Evolutionary conservation across 257 asterid species (phyloP).

Genomic region (Euphrasia confusa): DNA sequence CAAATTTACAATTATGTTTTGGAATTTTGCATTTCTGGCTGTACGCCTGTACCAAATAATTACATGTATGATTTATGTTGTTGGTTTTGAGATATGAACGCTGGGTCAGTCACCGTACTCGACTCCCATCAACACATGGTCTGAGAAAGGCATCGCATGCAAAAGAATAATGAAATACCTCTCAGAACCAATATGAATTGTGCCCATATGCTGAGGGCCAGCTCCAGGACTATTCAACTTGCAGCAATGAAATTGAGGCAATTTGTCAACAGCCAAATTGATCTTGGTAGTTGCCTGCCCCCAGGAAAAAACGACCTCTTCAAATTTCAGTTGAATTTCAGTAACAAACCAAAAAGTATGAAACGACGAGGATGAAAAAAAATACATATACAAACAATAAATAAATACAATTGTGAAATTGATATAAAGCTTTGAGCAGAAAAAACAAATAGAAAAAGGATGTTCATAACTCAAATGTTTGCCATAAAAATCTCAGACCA

Average conservation of each 20-base stretch:
- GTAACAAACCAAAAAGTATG: slow-evolving; percentile 6
- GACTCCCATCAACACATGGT: background rate
- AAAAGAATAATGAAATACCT: slow-evolving; percentile 41
- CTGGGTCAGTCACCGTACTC: background rate
- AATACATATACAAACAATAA: background rate
- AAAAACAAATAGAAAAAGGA: background rate
- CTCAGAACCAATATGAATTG: slow-evolving; percentile 90
- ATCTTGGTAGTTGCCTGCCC: slow-evolving; percentile 90
- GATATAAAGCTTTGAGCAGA: slow-evolving; percentile 8
- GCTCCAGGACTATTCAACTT: slow-evolving; percentile 48
- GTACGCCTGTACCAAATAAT: background rate
- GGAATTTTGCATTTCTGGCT: background rate
- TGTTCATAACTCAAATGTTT: background rate
- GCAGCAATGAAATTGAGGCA: slow-evolving; percentile 83
- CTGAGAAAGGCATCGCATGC: slow-evolving; percentile 18
- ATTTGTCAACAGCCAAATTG: slow-evolving; percentile 72
- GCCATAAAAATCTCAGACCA: background rate
- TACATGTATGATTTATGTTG: background rate
- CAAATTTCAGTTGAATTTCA: slow-evolving; percentile 16
- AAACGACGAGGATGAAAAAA: background rate
- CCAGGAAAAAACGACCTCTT: slow-evolving; percentile 27
- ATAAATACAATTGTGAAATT: background rate
- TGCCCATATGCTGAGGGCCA: slow-evolving; percentile 95
- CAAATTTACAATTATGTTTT: background rate
- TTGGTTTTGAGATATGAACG: background rate